Conservation (phyloP, 73 alveolate genomes). For the Uronychia setigera region DNA sequence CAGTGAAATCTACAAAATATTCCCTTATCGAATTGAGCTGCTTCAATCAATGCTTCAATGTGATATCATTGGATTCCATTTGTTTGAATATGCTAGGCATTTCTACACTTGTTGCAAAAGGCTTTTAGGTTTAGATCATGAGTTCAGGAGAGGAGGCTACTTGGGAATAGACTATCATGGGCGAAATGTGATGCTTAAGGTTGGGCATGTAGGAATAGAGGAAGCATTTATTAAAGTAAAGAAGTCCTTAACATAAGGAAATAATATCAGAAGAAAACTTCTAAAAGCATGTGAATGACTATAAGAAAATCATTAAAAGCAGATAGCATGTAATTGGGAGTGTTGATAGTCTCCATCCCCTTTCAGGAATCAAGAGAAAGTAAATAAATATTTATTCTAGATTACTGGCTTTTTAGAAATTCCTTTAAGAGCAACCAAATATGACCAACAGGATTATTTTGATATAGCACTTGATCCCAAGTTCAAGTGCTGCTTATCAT, state of each 20-base stretch:
- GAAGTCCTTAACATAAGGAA: conserved; percentile 8
- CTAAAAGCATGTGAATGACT: neutral
- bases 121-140: conserved; percentile 75
- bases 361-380: conserved; percentile 54
- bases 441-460: conserved; percentile 15
- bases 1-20: conserved; percentile 49
- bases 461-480: conserved; percentile 1
- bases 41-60: conserved; percentile 75
- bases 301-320: neutral
- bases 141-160: conserved; percentile 81
- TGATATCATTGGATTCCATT: conserved; percentile 90
- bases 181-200: conserved; percentile 73
- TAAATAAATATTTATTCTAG: neutral
- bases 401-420: conserved; percentile 48
- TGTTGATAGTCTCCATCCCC: conserved; percentile 59
- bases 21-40: conserved; percentile 66
- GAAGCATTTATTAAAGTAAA: conserved; percentile 45
- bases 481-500: neutral
- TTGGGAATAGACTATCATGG: conserved; percentile 81
- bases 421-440: conserved; percentile 34
- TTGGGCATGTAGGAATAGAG: conserved; percentile 83
- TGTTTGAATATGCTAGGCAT: conserved; percentile 83
- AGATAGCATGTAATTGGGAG: conserved; percentile 38
- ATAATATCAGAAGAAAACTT: conserved; percentile 19
- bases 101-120: conserved; percentile 77